Evolutionary conservation across 2,329 filamentous ascomycete genomes (phyloP), one percentile per base, ranked within the genome.

Genomic region (Colletotrichum sp.): DNA sequence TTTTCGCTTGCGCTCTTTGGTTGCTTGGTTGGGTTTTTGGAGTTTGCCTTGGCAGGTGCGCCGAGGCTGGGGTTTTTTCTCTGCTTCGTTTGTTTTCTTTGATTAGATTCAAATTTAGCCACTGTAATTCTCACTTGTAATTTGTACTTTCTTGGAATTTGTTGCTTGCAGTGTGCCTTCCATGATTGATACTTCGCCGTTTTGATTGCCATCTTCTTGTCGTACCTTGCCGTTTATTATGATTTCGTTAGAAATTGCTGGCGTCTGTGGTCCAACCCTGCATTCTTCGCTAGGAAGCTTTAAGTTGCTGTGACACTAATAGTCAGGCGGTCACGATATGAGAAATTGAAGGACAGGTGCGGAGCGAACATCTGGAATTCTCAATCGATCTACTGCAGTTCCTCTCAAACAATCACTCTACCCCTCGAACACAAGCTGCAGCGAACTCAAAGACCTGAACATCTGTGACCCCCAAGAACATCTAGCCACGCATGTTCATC

Each of bases 11-110:
- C 16, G 16, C 3, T 44, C 0, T 44, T n/a, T 44, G 39, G 39
- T 0, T n/a, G 3, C 16, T 8, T 10, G 39, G 2, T 0, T 6
- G 5, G 8, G 8, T 8, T 16, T 36, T 36, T 0, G 34, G 16
- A 5, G 1, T 39, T 39, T 39, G 15, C 9, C 15, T 18, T 18
- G 15, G 5, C 39, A 44, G 1, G 39, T 0, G 39, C 39, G 39
- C 8, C 2, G 16, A 18, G 39, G 2, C 1, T 44, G 16, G 36
- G n/a, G n/a, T n/a, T n/a, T n/a, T n/a, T n/a, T n/a, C n/a, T n/a
- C n/a, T n/a, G n/a, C n/a, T n/a, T n/a, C n/a, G n/a, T n/a, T n/a
- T n/a, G n/a, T 44, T 44, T 44, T 7, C 34, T 44, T 39, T 7
- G 2, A 44, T 6, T 44, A 44, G 5, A 10, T 44, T 44, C 39